Conservation (phyloP, 2,329 filamentous ascomycete genomes). For the Aspergillus terreus region DNA sequence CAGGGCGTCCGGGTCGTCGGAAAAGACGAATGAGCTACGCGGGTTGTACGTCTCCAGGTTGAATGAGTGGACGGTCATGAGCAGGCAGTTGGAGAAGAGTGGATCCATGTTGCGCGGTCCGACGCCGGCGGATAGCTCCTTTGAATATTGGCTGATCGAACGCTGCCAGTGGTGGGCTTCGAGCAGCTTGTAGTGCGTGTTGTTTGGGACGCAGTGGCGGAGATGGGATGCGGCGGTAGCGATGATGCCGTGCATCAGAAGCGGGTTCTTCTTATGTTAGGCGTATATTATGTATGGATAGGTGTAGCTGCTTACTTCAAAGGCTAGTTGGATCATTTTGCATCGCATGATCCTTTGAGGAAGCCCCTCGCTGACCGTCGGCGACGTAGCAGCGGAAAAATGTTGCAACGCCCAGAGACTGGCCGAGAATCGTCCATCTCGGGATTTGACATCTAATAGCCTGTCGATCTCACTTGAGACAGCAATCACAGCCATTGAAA, state of each 20-base stretch:
- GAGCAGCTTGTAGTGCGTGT: constrained; percentile 22
- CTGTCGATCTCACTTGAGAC: constrained; percentile 22
- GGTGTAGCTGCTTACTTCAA: constrained; percentile 19
- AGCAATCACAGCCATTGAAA: constrained; percentile 18
- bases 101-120: constrained; percentile 34
- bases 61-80: constrained; percentile 36
- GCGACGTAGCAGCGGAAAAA: constrained; percentile 20
- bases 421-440: neutral
- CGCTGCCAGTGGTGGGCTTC: constrained; percentile 38
- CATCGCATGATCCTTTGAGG: constrained; percentile 17
- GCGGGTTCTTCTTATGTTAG: constrained; percentile 25
- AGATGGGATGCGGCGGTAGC: constrained; percentile 30
- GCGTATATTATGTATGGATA: neutral
- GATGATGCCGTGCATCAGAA: constrained; percentile 37
- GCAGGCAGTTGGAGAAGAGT: constrained; percentile 35
- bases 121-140: constrained; percentile 25
- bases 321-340: constrained; percentile 27
- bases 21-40: constrained; percentile 34
- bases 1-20: constrained; percentile 25
- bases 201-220: constrained; percentile 22
- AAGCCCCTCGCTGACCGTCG: constrained; percentile 12
- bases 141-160: constrained; percentile 32
- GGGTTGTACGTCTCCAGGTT: constrained; percentile 27
- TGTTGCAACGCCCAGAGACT: constrained; percentile 25
- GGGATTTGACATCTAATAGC: constrained; percentile 15